A percentile compares a stretch with the other conserved stretches of the same genome.
These are phyloP conservation scores for Aureobasidium sp. DNA, from an alignment of 2,329 filamentous ascomycete genomes.

Conservation along the genomic window DNA sequence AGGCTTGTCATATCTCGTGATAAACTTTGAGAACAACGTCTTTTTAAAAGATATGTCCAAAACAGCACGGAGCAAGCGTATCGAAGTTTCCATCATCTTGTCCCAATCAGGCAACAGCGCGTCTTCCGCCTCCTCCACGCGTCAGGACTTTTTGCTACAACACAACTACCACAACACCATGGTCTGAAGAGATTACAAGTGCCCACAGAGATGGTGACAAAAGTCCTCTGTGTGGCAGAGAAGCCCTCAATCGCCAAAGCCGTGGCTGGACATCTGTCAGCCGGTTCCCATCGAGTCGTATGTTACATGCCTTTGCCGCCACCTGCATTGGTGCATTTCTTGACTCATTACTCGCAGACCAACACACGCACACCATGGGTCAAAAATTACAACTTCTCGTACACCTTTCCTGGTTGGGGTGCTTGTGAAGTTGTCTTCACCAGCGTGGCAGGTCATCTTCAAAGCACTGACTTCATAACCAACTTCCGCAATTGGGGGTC, in stretches of 20 bases:
- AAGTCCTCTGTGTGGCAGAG: constrained; percentile 70
- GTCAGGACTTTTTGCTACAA: constrained; percentile 1
- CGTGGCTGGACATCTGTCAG: constrained; percentile 81
- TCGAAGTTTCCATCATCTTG: not conserved
- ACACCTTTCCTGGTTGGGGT: constrained; percentile 78
- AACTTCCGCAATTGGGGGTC: constrained; percentile 73
- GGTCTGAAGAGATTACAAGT: not conserved
- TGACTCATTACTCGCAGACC: not conserved
- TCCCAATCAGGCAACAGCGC: constrained; percentile 12
- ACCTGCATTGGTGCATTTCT: constrained; percentile 29
- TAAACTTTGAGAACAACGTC: too few species aligned
- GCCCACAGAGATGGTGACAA: constrained; percentile 35
- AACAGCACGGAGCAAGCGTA: too few species aligned
- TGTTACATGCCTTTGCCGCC: not conserved
- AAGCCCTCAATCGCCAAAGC: constrained; percentile 95
- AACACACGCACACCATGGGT: constrained; percentile 48
- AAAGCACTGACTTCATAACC: constrained; percentile 65
- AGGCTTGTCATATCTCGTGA: too few species aligned
- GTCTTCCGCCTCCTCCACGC: constrained; percentile 9
- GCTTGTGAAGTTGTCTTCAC: constrained; percentile 86
- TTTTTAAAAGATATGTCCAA: too few species aligned
- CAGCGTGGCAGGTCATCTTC: constrained; percentile 82
- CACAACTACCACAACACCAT: constrained; percentile 1
- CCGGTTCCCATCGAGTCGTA: constrained; percentile 65
- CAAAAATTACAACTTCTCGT: constrained; percentile 91